phyloP scores from a whole-genome alignment of 2,329 filamentous ascomycete species.

The Aureobasidium subglaciale region DNA sequence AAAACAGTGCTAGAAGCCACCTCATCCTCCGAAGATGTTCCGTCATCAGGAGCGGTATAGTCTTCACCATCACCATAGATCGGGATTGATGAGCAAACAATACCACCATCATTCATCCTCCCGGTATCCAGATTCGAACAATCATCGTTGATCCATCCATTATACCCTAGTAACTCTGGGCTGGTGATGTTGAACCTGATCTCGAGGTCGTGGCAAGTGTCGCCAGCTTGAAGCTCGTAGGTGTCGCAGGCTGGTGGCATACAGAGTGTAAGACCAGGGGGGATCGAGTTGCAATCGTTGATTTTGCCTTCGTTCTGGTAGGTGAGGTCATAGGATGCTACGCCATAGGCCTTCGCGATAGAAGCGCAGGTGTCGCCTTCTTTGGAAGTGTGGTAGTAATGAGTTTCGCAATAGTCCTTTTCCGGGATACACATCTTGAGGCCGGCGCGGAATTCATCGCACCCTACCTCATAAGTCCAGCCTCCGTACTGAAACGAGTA shows the following conservation, averaged over 20 bases:
- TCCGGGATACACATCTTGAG: too few species aligned
- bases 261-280: background rate
- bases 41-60: background rate
- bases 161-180: background rate
- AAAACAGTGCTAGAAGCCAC: background rate
- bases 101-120: background rate
- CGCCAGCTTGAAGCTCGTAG: background rate
- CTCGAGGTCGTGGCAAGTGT: background rate
- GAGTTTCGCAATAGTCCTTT: too few species aligned
- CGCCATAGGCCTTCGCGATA: background rate
- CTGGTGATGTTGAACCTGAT: background rate
- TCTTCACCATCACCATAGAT: too few species aligned
- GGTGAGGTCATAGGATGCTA: background rate
- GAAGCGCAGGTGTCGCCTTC: background rate
- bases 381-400: too few species aligned
- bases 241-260: background rate
- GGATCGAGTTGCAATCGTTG: background rate
- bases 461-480: too few species aligned
- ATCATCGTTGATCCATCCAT: background rate
- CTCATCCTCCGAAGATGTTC: background rate
- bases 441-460: too few species aligned
- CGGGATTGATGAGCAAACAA: background rate
- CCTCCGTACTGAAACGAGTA: too few species aligned
- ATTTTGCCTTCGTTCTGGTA: background rate
- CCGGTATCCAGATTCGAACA: background rate